Conservation (phyloP, 257 asterid species). For the Salvia rosmarinus region DNA sequence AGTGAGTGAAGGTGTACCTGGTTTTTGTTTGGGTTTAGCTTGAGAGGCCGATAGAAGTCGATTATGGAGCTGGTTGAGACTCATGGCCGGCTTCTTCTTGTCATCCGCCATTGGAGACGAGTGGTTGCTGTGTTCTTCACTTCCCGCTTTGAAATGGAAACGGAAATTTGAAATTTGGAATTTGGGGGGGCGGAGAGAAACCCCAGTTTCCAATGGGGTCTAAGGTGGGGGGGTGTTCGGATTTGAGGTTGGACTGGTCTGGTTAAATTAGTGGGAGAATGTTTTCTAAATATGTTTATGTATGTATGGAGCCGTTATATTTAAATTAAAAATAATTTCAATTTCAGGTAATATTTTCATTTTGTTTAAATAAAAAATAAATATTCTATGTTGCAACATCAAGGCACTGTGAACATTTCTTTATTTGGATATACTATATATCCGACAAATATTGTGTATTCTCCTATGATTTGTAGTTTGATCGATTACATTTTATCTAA, state of each 20-base stretch:
- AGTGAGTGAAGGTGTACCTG: constrained; percentile 32
- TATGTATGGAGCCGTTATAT: not conserved
- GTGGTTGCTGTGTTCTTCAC: constrained; percentile 26
- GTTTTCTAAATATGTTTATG: too few species aligned
- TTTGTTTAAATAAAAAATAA: not conserved
- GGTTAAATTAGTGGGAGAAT: not conserved
- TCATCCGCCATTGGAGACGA: constrained; percentile 57
- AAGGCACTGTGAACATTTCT: not conserved
- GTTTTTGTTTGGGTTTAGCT: constrained; percentile 41
- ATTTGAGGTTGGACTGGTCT: not conserved
- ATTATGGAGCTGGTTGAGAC: constrained; percentile 80
- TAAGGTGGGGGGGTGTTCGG: constrained; percentile 9
- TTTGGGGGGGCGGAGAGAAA: not conserved
- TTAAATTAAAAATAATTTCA: not conserved
- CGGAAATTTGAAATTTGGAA: constrained; percentile 44
- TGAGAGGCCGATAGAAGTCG: constrained; percentile 68
- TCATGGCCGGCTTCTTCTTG: constrained; percentile 48
- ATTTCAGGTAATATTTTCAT: not conserved
- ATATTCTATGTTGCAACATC: too few species aligned
- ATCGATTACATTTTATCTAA: too few species aligned
- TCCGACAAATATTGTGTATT: not conserved
- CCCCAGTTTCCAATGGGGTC: constrained; percentile 16
- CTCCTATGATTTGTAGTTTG: too few species aligned
- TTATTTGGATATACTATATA: too few species aligned
- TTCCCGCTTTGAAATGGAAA: constrained; percentile 48